Evolutionary conservation across 345 rosid genomes (phyloP).

Genomic region (Salix caprea): DNA sequence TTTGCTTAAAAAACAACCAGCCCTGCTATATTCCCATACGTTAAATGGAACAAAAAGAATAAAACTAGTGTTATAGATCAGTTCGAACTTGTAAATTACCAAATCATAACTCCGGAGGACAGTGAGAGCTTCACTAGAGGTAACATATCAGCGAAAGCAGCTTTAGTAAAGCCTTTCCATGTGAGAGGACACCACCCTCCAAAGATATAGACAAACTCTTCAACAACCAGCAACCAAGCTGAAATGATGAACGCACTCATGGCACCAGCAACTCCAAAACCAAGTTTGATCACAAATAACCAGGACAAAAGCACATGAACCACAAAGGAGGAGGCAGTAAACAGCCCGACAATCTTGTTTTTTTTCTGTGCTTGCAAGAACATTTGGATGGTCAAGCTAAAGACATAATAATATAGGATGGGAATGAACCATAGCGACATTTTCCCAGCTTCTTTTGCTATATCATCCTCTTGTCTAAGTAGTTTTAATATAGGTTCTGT

Average conservation of each 20-base stretch:
- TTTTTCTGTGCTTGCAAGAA: conserved; percentile 39
- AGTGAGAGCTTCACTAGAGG: conserved; percentile 62
- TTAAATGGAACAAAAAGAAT: not conserved
- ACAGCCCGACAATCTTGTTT: conserved; percentile 28
- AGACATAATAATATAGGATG: not conserved
- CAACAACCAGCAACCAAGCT: conserved; percentile 22
- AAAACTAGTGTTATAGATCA: too few species aligned
- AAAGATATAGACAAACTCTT: conserved; percentile 33
- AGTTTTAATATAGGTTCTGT: not conserved
- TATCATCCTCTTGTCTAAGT: not conserved
- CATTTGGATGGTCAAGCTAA: conserved; percentile 24
- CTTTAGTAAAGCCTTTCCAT: conserved; percentile 60
- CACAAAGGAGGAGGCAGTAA: conserved; percentile 14
- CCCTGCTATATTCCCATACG: not conserved
- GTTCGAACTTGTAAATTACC: conserved; percentile 25
- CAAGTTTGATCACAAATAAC: conserved; percentile 26
- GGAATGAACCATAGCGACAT: conserved; percentile 15
- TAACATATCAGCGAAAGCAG: conserved; percentile 40
- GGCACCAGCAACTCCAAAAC: conserved; percentile 29
- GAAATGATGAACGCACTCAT: conserved; percentile 32
- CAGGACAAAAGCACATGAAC: conserved; percentile 34
- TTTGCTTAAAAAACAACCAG: too few species aligned
- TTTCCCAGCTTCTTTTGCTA: conserved; percentile 3
- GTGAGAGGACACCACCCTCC: conserved; percentile 69
- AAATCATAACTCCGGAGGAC: conserved; percentile 59